These are phyloP conservation scores for Aspergillus cristatus DNA, from an alignment of 495 filamentous ascomycete genomes.

Conservation along the genomic window DNA sequence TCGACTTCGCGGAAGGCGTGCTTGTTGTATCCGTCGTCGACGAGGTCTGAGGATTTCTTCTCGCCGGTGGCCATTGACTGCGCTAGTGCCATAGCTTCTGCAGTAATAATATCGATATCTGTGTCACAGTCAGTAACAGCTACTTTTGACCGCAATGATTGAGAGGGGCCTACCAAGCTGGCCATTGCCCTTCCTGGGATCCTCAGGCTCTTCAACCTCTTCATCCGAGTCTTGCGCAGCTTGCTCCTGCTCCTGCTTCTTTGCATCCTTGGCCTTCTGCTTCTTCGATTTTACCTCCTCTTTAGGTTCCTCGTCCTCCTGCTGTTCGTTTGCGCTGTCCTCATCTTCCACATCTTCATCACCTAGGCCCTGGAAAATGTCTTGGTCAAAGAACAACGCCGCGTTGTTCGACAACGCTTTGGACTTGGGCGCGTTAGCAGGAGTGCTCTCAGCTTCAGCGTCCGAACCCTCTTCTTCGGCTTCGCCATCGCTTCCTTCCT, in stretches of 20 bases:
- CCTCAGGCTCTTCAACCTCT: conserved; percentile 52
- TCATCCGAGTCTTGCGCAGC: conserved; percentile 39
- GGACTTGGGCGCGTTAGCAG: conserved; percentile 29
- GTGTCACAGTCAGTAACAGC: conserved; percentile 21
- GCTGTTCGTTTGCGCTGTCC: conserved; percentile 34
- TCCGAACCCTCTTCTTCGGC: conserved; percentile 51
- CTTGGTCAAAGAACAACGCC: conserved; percentile 85
- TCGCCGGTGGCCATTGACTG: conserved; percentile 83
- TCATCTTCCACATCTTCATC: conserved; percentile 38
- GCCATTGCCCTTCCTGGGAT: conserved; percentile 56
- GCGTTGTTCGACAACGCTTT: conserved; percentile 71
- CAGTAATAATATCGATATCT: conserved; percentile 98
- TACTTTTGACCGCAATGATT: neutral
- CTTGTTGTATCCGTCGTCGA: conserved; percentile 92
- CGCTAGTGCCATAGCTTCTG: conserved; percentile 97
- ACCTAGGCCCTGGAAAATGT: conserved; percentile 78
- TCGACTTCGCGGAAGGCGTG: conserved; percentile 84
- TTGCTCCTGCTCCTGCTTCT: conserved; percentile 47
- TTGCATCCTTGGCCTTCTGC: conserved; percentile 13
- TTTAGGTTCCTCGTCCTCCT: conserved; percentile 27
- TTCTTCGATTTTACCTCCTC: conserved; percentile 7
- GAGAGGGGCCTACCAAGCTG: conserved; percentile 53
- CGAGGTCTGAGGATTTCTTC: conserved; percentile 62
- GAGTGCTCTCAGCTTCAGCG: conserved; percentile 39
- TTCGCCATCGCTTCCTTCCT: conserved; percentile 43